Evolutionary conservation across 257 asterid species (phyloP).

Genomic region (Fraxinus cuspidata): DNA sequence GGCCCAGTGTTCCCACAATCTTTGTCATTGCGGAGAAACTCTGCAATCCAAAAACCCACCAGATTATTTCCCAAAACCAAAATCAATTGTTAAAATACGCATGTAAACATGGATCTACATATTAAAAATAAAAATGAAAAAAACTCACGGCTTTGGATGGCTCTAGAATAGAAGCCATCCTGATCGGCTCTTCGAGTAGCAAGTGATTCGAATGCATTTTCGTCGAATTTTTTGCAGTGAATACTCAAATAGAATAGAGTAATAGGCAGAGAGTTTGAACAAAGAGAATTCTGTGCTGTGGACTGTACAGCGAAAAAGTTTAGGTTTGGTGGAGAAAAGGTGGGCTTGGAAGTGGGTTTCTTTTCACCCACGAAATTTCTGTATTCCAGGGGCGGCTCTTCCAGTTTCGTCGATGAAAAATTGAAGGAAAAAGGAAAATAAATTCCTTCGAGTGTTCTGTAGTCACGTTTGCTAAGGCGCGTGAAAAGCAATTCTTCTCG

Average conservation of each 20-base stretch:
- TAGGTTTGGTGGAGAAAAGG: background rate
- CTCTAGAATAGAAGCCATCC: slow-evolving; percentile 93
- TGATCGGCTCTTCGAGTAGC: slow-evolving; percentile 85
- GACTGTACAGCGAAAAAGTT: background rate
- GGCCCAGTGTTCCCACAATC: slow-evolving; percentile 78
- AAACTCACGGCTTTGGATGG: slow-evolving; percentile 77
- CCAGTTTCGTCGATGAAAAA: background rate
- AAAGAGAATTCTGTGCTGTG: background rate
- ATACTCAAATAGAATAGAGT: background rate
- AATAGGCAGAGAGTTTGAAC: background rate
- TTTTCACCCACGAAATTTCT: background rate
- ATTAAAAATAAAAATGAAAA: background rate
- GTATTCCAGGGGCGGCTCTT: background rate
- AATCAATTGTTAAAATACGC: slow-evolving; percentile 26
- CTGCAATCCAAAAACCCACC: slow-evolving; percentile 26
- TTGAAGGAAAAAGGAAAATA: too few relatives aligned
- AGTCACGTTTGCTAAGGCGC: background rate
- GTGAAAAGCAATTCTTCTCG: background rate
- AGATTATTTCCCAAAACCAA: slow-evolving; percentile 5
- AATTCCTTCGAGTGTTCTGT: background rate
- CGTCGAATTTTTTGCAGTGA: background rate
- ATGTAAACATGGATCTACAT: slow-evolving; percentile 28
- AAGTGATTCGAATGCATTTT: slow-evolving; percentile 77
- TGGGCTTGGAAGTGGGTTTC: background rate
- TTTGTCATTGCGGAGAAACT: slow-evolving; percentile 65